These are phyloP conservation scores for Gelatoporia subvermispora DNA, from an alignment of 768 basidiomycete species.

Conservation along the genomic window DNA sequence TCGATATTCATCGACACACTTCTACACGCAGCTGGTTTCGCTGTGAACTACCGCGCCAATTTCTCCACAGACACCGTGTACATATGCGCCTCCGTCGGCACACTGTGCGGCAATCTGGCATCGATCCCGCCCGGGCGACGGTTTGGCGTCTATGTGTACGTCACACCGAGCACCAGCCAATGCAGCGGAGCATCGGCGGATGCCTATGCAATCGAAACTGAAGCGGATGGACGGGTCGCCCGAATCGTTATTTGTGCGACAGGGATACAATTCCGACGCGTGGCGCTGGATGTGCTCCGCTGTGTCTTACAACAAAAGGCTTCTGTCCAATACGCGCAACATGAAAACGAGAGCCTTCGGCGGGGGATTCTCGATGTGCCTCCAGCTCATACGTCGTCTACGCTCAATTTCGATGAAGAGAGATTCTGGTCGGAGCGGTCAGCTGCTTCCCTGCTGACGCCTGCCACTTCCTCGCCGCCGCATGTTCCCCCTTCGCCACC, in stretches of 20 bases:
- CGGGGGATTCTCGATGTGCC: too few species aligned
- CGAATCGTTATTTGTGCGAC: constrained; percentile 51
- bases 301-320: too few species aligned
- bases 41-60: constrained; percentile 48
- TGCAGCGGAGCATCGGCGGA: constrained; percentile 38
- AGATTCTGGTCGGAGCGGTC: too few species aligned
- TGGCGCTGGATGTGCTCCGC: constrained; percentile 33
- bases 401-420: too few species aligned
- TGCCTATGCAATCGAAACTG: constrained; percentile 42
- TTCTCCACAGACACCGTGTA: constrained; percentile 40
- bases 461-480: too few species aligned
- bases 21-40: constrained; percentile 66
- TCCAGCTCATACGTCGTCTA: too few species aligned
- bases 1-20: constrained; percentile 64
- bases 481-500: too few species aligned
- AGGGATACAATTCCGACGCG: constrained; percentile 54
- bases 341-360: too few species aligned
- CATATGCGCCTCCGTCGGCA: constrained; percentile 55
- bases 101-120: constrained; percentile 28
- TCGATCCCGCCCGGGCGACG: constrained; percentile 34
- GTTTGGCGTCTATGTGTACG: constrained; percentile 41
- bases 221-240: constrained; percentile 35
- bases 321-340: too few species aligned
- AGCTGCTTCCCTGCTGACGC: too few species aligned
- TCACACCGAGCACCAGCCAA: neutral